These are phyloP conservation scores for Aegilops umbellulata DNA, from an alignment of 176 grass and related monocot species.

Conservation along the genomic window DNA sequence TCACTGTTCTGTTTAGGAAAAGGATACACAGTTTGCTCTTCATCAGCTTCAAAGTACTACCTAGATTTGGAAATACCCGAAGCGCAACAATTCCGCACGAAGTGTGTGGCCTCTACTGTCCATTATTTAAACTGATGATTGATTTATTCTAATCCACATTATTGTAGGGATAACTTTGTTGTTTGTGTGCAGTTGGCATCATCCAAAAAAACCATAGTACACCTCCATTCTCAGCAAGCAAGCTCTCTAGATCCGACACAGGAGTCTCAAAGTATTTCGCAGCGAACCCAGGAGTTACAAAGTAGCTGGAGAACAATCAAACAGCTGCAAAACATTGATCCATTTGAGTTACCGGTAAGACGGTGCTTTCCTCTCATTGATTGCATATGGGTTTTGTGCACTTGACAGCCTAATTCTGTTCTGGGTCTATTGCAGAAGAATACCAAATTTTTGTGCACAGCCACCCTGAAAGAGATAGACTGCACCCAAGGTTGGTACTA, in stretches of 20 bases:
- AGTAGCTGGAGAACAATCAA: slow-evolving; percentile 9
- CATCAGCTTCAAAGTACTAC: slow-evolving; percentile 19
- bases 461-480: slow-evolving; percentile 13
- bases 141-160: neutral
- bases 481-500: slow-evolving; percentile 9
- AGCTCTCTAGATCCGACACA: neutral
- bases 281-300: neutral
- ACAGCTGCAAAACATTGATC: neutral
- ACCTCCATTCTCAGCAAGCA: neutral
- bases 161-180: neutral
- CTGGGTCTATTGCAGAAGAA: neutral
- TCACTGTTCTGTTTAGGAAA: neutral
- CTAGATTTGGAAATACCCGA: slow-evolving; percentile 18
- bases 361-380: neutral
- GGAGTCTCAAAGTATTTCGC: too few species aligned
- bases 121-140: neutral
- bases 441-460: neutral
- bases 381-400: neutral
- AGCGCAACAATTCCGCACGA: slow-evolving; percentile 2
- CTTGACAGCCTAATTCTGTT: neutral
- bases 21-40: neutral
- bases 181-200: neutral
- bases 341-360: neutral
- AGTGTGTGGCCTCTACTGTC: neutral
- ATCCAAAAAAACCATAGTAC: neutral